phyloP scores from a whole-genome alignment of 192 early-diverging fungal genomes.

The Coemansia sp. region DNA sequence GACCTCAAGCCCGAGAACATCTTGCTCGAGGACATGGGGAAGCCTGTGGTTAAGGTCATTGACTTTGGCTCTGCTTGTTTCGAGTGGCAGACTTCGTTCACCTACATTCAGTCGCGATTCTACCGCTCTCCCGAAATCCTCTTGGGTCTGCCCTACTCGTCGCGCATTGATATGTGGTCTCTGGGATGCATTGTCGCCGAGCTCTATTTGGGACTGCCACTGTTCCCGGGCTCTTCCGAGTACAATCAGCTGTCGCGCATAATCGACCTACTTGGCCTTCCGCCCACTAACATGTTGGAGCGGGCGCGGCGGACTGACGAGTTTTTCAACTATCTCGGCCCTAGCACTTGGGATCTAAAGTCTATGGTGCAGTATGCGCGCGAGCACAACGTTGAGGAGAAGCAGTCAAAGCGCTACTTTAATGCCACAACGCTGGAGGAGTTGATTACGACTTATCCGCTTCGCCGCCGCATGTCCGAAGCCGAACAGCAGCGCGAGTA shows the following conservation, averaged over 20 bases:
- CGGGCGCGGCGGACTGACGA: constrained; percentile 82
- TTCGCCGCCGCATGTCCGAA: constrained; percentile 59
- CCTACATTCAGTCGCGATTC: constrained; percentile 98
- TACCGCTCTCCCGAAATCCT: constrained; percentile 96
- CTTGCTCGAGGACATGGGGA: constrained; percentile 81
- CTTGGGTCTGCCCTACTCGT: constrained; percentile 88
- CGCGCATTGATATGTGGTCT: constrained; percentile 98
- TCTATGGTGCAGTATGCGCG: constrained; percentile 75
- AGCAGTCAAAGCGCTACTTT: constrained; percentile 93
- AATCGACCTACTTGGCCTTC: constrained; percentile 88
- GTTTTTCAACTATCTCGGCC: constrained; percentile 76
- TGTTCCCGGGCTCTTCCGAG: constrained; percentile 95
- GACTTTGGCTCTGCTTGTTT: constrained; percentile 99
- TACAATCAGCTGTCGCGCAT: constrained; percentile 95
- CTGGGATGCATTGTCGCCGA: constrained; percentile 97
- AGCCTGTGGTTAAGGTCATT: constrained; percentile 94
- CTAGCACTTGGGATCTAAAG: constrained; percentile 67
- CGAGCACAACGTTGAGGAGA: constrained; percentile 82
- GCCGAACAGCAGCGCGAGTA: constrained; percentile 52
- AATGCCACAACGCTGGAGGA: constrained; percentile 81
- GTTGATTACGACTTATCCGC: constrained; percentile 84
- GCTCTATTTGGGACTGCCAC: constrained; percentile 89
- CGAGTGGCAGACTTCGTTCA: constrained; percentile 92
- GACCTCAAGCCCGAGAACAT: constrained; percentile 99
- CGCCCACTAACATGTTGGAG: constrained; percentile 91